phyloP scores from a whole-genome alignment of 495 filamentous ascomycete species.

The Penicillium soppii region DNA sequence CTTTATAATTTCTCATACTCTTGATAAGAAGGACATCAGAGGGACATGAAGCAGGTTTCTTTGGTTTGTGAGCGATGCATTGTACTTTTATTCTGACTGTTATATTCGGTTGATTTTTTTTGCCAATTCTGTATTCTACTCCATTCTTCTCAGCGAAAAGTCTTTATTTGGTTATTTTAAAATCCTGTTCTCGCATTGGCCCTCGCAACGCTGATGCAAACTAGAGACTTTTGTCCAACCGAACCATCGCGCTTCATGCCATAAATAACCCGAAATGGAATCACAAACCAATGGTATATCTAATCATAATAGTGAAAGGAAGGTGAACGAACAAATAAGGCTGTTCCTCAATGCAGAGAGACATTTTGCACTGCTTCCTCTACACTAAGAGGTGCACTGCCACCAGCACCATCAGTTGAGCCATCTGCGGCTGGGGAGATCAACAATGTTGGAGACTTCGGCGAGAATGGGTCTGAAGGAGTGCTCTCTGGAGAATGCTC shows the following conservation, averaged over 20 bases:
- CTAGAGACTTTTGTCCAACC: not conserved
- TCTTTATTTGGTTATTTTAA: not conserved
- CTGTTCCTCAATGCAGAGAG: slow-evolving; percentile 22
- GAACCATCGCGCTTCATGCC: slow-evolving; percentile 1
- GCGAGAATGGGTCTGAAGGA: slow-evolving; percentile 23
- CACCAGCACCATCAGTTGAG: not conserved
- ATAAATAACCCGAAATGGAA: not conserved
- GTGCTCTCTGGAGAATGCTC: not conserved
- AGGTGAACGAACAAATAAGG: not conserved
- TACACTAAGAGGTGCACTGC: slow-evolving; percentile 25
- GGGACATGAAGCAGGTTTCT: not conserved
- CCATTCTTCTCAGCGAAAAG: not conserved
- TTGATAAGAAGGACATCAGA: no score
- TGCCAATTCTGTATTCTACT: slow-evolving; percentile 13
- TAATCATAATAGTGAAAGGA: not conserved
- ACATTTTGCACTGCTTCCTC: slow-evolving; percentile 44
- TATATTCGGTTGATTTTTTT: not conserved
- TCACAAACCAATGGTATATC: slow-evolving; percentile 1
- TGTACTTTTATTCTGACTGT: slow-evolving; percentile 2
- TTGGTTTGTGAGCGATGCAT: not conserved
- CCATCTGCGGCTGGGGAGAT: slow-evolving; percentile 8
- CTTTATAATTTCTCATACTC: not conserved
- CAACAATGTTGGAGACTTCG: slow-evolving; percentile 24
- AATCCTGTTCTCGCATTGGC: not conserved
- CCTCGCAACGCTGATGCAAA: not conserved